These are phyloP conservation scores for Centella asiatica DNA, from an alignment of 129 eudicot species.

Conservation along the genomic window DNA sequence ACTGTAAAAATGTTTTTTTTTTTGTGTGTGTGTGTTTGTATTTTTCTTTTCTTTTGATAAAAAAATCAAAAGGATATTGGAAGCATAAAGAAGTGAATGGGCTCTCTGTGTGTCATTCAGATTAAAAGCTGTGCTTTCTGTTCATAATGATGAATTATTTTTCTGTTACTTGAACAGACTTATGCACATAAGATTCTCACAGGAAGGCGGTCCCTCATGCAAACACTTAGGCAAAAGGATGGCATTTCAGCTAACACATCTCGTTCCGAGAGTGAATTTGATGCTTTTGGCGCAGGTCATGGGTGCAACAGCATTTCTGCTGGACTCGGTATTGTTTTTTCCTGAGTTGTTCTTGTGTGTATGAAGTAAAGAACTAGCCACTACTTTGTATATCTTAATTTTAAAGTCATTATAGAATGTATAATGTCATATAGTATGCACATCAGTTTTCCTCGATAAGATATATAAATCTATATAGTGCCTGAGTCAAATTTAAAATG, in stretches of 20 bases:
- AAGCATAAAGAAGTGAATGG: not conserved
- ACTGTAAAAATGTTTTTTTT: too few relatives aligned
- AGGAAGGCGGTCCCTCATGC: slow-evolving; percentile 63
- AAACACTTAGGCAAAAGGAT: slow-evolving; percentile 40
- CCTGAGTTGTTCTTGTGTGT: not conserved
- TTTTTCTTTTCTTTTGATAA: not conserved
- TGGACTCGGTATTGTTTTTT: slow-evolving; percentile 64
- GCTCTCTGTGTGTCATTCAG: too few relatives aligned
- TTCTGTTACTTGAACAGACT: slow-evolving; percentile 43
- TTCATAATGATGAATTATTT: slow-evolving; percentile 10
- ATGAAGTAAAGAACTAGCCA: not conserved
- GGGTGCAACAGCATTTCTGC: slow-evolving; percentile 97
- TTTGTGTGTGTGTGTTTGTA: too few relatives aligned
- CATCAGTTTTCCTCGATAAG: too few relatives aligned
- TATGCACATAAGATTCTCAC: slow-evolving; percentile 86
- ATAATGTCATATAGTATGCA: too few relatives aligned
- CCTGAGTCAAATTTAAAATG: not conserved
- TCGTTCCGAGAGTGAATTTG: slow-evolving; percentile 65
- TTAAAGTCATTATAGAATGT: too few relatives aligned
- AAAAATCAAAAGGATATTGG: not conserved
- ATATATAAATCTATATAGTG: not conserved
- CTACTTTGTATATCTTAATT: not conserved
- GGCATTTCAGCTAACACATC: slow-evolving; percentile 50
- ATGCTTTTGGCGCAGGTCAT: slow-evolving; percentile 81
- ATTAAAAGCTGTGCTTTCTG: not conserved